Base-by-base conservation (phyloP, 139 green algal genomes). In the Diplosphaera chodatii region DNA sequence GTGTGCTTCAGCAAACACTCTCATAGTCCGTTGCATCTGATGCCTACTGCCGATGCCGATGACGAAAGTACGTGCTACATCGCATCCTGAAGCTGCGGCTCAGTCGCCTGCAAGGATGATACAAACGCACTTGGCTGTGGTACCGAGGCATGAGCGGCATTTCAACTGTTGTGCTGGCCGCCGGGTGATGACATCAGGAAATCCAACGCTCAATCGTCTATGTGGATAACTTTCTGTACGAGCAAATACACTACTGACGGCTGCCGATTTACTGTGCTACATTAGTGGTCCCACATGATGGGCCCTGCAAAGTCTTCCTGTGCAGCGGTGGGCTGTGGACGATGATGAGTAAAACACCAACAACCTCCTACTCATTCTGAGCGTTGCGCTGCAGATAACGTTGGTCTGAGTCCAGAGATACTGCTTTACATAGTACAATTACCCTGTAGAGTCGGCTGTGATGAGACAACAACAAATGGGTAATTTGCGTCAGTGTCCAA, bases 291-390 rank as follows among this genome's bases (percentile, higher is more conserved):
- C n/a, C n/a, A n/a, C n/a, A n/a, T n/a, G n/a, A n/a, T n/a, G n/a
- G n/a, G n/a, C n/a, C n/a, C n/a, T n/a, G n/a, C n/a, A n/a, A n/a
- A n/a, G n/a, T n/a, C n/a, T n/a, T 25, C 18, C 48, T 4, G 4
- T n/a, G 13, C 3, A n/a, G 48, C 13, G 13, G 8, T 25, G 16
- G 3, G 10, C 48, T 59, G 48, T 59, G 48, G 48, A 59, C 48
- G 18, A 18, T 59, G 48, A 59, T 59, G 48, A 59, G 13, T 25
- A 25, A 21, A 27, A 59, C n/a, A 48, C 10, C 37, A 48, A 48
- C 48, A 59, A n/a, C 48, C 48, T 59, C 48, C 48, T 59, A 59
- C 48, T 59, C 48, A 59, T 59, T 59, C 48, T 59, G 48, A 59
- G 48, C 18, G 48, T 4, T 25, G 13, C 18, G 48, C 48, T 59